Percentiles rank a stretch among this genome's conserved stretches.
phyloP scores from a whole-genome alignment of 148 eudicot species.

The Fagopyrum tataricum region DNA sequence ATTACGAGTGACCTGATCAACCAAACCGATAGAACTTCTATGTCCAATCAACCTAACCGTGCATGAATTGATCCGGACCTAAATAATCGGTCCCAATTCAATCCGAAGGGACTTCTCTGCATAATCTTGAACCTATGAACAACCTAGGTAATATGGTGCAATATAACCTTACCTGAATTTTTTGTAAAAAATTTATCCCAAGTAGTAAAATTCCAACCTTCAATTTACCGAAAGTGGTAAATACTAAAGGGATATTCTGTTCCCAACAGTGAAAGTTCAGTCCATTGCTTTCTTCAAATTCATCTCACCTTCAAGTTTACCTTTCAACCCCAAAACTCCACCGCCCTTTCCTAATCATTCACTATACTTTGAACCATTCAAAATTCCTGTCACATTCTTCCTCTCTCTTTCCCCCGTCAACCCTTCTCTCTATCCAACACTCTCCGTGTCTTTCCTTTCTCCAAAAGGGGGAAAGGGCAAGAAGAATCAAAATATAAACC shows the following conservation, averaged over 20 bases:
- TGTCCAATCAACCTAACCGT: no score
- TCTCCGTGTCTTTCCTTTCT: no score
- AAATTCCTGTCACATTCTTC: background rate
- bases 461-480: background rate
- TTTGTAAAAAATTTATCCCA: no score
- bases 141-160: no score
- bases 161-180: no score
- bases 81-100: no score
- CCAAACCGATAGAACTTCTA: no score
- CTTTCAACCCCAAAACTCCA: background rate
- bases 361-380: slow-evolving; percentile 5
- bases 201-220: background rate
- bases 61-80: no score
- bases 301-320: background rate
- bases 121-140: no score
- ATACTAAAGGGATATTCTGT: background rate
- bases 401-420: background rate
- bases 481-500: background rate
- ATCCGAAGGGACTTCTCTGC: no score
- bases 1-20: no score
- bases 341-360: slow-evolving; percentile 1
- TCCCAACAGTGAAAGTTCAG: background rate
- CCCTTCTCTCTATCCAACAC: background rate
- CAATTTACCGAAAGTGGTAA: background rate
- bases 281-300: background rate